Evolutionary conservation across 768 basidiomycete genomes (phyloP).

Genomic region (Lentinula raphanica): DNA sequence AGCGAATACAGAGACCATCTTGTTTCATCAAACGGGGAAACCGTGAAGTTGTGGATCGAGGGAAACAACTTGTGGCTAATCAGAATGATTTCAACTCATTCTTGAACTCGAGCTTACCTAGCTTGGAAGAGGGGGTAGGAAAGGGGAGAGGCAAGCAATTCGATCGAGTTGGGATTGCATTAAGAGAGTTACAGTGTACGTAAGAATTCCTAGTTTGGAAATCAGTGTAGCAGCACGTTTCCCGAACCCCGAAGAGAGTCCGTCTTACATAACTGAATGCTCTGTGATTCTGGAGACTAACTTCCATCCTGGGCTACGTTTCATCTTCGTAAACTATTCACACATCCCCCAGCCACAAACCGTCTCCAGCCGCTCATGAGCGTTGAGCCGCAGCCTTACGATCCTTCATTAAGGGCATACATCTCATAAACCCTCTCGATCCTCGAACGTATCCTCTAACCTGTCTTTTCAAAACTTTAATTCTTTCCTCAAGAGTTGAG

Average conservation of each 20-base stretch:
- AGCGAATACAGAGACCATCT: slow-evolving; percentile 12
- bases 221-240: not conserved
- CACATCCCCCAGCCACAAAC: too few species aligned
- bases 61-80: not conserved
- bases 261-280: not conserved
- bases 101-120: not conserved
- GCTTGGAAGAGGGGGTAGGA: not conserved
- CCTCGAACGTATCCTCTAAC: too few species aligned
- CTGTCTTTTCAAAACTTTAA: too few species aligned
- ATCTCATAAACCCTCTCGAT: not conserved
- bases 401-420: not conserved
- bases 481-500: too few species aligned
- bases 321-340: not conserved
- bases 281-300: not conserved
- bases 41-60: too few species aligned
- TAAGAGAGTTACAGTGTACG: not conserved
- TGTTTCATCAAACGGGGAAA: not conserved
- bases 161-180: not conserved
- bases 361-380: too few species aligned
- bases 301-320: not conserved
- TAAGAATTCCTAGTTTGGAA: not conserved
- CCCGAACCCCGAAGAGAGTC: not conserved
- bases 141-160: not conserved
- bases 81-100: not conserved
- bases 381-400: too few species aligned